These are phyloP conservation scores for Alisma plantagoaquatica DNA, from an alignment of 106 monocot genomes.

Conservation along the genomic window DNA sequence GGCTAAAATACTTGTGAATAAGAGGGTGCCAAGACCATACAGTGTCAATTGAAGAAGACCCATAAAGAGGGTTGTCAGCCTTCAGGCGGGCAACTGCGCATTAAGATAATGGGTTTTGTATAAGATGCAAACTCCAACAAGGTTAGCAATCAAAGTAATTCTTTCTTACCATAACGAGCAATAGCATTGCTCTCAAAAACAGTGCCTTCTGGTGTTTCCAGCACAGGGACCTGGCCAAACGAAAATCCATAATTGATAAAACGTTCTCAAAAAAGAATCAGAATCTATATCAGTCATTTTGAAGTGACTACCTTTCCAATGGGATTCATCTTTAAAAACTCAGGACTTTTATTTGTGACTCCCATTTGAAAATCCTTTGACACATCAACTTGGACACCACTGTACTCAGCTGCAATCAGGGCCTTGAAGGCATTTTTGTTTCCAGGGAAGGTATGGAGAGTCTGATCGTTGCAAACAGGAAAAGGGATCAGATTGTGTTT, in stretches of 20 bases:
- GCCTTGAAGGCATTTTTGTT: slow-evolving; percentile 89
- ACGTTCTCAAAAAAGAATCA: neutral
- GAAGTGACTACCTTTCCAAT: slow-evolving; percentile 55
- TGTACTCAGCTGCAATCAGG: slow-evolving; percentile 80
- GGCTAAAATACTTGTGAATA: neutral
- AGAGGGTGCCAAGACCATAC: slow-evolving; percentile 25
- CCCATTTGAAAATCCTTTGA: slow-evolving; percentile 71
- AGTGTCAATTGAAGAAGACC: slow-evolving; percentile 71
- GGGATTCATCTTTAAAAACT: slow-evolving; percentile 81
- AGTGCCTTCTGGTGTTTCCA: slow-evolving; percentile 87
- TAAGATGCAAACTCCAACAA: slow-evolving; percentile 6
- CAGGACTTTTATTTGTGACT: slow-evolving; percentile 70
- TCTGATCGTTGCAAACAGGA: too few relatives aligned
- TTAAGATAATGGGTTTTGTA: too few relatives aligned
- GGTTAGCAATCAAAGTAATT: neutral
- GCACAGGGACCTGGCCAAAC: slow-evolving; percentile 61
- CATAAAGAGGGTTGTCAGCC: slow-evolving; percentile 63
- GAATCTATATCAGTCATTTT: neutral
- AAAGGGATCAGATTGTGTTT: too few relatives aligned
- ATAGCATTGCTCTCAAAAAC: slow-evolving; percentile 91
- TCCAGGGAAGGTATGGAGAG: slow-evolving; percentile 28
- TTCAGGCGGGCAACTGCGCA: slow-evolving; percentile 63
- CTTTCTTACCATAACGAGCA: slow-evolving; percentile 60
- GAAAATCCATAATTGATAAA: neutral
- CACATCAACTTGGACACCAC: slow-evolving; percentile 51